phyloP scores from a whole-genome alignment of 305 asterid species.

The Solanum hybrid region DNA sequence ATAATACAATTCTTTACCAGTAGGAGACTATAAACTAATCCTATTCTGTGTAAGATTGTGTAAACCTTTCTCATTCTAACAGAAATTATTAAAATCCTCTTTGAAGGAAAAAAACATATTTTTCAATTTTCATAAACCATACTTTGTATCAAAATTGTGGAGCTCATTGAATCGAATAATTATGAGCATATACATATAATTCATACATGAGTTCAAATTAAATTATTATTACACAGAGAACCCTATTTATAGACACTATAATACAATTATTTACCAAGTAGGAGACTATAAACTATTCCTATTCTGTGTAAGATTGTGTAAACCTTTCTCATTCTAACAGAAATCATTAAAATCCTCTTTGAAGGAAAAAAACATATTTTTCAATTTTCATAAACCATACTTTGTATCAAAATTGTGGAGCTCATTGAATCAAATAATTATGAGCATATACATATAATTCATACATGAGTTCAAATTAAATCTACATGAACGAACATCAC shows the following conservation, averaged over 20 bases:
- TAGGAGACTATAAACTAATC: neutral
- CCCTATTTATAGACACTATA: neutral
- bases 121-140: neutral
- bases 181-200: neutral
- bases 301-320: neutral
- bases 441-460: neutral
- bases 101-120: neutral
- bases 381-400: neutral
- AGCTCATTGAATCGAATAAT: neutral
- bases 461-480: neutral
- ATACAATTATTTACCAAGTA: too few species aligned
- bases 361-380: neutral
- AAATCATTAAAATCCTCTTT: neutral
- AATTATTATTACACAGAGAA: neutral
- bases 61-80: neutral
- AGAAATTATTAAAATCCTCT: neutral
- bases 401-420: neutral
- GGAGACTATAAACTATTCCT: neutral
- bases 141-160: neutral
- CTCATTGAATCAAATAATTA: neutral
- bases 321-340: neutral
- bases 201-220: neutral
- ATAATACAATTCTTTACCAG: neutral
- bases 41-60: neutral
- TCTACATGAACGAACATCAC: neutral